phyloP scores from a whole-genome alignment of 2,329 filamentous ascomycete species.

The Pseudogymnoascus pannorum region DNA sequence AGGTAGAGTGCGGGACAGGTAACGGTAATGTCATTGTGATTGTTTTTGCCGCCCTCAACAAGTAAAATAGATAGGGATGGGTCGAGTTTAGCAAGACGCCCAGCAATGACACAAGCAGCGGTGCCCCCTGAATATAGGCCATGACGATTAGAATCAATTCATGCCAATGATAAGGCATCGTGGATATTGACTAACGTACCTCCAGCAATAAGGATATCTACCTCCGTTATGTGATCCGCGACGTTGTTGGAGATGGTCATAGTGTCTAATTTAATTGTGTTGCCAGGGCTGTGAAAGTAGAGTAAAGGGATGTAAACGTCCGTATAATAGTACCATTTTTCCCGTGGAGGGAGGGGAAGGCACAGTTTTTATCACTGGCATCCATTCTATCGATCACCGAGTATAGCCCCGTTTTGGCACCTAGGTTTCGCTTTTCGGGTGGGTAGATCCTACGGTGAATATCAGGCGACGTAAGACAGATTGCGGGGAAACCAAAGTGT shows the following conservation, averaged over 20 bases:
- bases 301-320: neutral
- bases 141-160: conserved; percentile 14
- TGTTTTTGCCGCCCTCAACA: conserved; percentile 47
- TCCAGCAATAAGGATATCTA: conserved; percentile 10
- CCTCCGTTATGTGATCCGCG: conserved; percentile 13
- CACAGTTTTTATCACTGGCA: neutral
- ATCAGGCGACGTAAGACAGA: neutral
- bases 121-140: conserved; percentile 33
- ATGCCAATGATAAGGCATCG: conserved; percentile 23
- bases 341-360: neutral
- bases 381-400: neutral
- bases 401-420: neutral
- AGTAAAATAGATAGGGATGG: conserved; percentile 43
- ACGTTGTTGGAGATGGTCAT: neutral
- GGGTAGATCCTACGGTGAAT: neutral
- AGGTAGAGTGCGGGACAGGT: conserved; percentile 44
- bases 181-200: conserved; percentile 16
- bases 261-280: neutral
- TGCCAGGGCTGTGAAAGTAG: neutral
- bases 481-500: neutral
- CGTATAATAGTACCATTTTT: neutral
- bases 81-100: conserved; percentile 43
- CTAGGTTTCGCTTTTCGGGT: neutral
- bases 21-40: conserved; percentile 42
- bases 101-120: conserved; percentile 42